phyloP scores from a whole-genome alignment of 208 protist genomes.

The Trypanosoma congolense region DNA sequence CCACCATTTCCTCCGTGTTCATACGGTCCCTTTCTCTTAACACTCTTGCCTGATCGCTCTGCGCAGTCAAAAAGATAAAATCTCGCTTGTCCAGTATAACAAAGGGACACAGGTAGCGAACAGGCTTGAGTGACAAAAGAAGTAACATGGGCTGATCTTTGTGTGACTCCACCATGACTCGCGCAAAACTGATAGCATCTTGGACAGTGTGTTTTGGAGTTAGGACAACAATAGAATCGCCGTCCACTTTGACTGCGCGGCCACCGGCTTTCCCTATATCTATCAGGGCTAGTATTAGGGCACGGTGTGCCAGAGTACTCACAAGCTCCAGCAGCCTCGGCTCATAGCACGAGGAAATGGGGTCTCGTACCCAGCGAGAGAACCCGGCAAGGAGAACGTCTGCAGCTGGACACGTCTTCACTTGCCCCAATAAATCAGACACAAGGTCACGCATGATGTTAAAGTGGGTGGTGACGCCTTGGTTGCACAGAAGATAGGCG shows the following conservation, averaged over 20 bases:
- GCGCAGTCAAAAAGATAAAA: constrained; percentile 57
- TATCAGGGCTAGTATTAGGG: constrained; percentile 70
- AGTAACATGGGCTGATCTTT: constrained; percentile 88
- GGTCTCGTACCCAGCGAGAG: constrained; percentile 82
- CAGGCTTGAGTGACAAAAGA: constrained; percentile 68
- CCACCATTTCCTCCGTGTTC: constrained; percentile 18
- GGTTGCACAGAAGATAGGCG: constrained; percentile 64
- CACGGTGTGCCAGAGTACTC: constrained; percentile 67
- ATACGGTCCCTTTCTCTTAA: constrained; percentile 24
- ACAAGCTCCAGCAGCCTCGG: constrained; percentile 78
- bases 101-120: constrained; percentile 78
- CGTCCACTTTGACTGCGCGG: constrained; percentile 73
- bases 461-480: constrained; percentile 84
- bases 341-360: constrained; percentile 74
- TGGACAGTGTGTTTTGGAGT: constrained; percentile 76
- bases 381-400: constrained; percentile 76
- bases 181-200: constrained; percentile 73
- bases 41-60: constrained; percentile 27
- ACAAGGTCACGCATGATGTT: constrained; percentile 88
- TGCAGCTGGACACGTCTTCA: constrained; percentile 49
- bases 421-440: constrained; percentile 72
- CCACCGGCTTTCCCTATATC: constrained; percentile 83
- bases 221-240: constrained; percentile 62
- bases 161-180: constrained; percentile 67
- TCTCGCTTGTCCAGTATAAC: constrained; percentile 64